phyloP scores from a whole-genome alignment of 2,329 filamentous ascomycete genomes.

The Penicillium sp. region DNA sequence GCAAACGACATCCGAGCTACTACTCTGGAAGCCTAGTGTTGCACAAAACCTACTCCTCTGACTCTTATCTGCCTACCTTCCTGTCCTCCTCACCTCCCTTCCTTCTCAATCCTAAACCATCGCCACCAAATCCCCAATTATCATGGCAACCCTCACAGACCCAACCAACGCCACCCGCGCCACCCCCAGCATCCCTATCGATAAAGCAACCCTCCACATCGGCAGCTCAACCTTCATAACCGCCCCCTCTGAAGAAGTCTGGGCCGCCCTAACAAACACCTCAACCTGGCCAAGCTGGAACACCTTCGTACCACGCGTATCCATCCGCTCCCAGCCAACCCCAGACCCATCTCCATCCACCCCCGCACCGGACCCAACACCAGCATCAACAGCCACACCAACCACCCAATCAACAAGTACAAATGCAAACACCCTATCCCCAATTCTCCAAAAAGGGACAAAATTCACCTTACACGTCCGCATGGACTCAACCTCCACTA shows the following conservation, averaged over 20 bases:
- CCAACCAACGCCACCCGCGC: conserved; percentile 25
- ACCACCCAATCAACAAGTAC: not conserved
- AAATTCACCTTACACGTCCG: conserved; percentile 47
- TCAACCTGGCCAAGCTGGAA: conserved; percentile 52
- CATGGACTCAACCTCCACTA: conserved; percentile 36
- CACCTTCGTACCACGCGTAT: conserved; percentile 46
- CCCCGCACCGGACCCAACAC: not conserved
- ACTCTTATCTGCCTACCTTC: not conserved
- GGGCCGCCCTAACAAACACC: conserved; percentile 46
- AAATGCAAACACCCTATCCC: conserved; percentile 14
- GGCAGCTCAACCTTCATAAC: conserved; percentile 40
- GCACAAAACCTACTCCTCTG: not conserved
- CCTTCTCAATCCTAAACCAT: not conserved
- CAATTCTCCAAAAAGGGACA: conserved; percentile 41
- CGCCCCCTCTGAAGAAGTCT: conserved; percentile 45
- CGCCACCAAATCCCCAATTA: not conserved
- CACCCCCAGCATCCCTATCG: conserved; percentile 35
- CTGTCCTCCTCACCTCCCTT: not conserved
- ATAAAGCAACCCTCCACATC: conserved; percentile 32
- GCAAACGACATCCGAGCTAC: not conserved
- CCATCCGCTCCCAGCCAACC: conserved; percentile 45
- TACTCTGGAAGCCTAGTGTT: not conserved
- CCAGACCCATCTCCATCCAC: conserved; percentile 1
- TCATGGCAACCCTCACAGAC: conserved; percentile 16
- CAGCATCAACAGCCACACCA: conserved; percentile 15